phyloP scores from a whole-genome alignment of 306 rosid species.

The Inga laurina region DNA sequence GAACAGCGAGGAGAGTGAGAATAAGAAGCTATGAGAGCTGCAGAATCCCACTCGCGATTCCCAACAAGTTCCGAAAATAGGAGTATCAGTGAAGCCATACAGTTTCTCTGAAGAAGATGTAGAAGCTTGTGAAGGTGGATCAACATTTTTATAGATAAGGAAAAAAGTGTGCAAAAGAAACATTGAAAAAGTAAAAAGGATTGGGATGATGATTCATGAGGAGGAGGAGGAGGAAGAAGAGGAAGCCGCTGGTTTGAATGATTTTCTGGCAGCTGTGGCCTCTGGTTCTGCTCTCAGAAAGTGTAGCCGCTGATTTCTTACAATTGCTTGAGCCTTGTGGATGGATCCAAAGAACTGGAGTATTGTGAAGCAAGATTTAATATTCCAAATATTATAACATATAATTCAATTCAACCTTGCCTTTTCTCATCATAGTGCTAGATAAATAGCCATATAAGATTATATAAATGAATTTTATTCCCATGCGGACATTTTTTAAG shows the following conservation, averaged over 20 bases:
- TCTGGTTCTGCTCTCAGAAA: neutral
- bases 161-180: neutral
- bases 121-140: neutral
- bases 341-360: too few relatives aligned
- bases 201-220: neutral
- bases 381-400: neutral
- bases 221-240: neutral
- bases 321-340: neutral
- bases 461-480: neutral
- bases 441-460: neutral
- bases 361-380: neutral
- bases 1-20: conserved; percentile 7
- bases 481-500: neutral
- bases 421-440: neutral
- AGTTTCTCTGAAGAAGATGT: neutral
- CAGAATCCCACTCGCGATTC: conserved; percentile 29
- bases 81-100: conserved; percentile 49
- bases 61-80: conserved; percentile 38
- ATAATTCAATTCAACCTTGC: neutral
- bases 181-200: neutral
- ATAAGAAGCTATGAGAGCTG: conserved; percentile 41
- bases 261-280: neutral
- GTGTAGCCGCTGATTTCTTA: conserved; percentile 26
- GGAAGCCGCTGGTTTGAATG: neutral
- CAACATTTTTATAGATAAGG: neutral